Conservation (phyloP, 2,329 filamentous ascomycete species). For the Aspergillus tamarii region DNA sequence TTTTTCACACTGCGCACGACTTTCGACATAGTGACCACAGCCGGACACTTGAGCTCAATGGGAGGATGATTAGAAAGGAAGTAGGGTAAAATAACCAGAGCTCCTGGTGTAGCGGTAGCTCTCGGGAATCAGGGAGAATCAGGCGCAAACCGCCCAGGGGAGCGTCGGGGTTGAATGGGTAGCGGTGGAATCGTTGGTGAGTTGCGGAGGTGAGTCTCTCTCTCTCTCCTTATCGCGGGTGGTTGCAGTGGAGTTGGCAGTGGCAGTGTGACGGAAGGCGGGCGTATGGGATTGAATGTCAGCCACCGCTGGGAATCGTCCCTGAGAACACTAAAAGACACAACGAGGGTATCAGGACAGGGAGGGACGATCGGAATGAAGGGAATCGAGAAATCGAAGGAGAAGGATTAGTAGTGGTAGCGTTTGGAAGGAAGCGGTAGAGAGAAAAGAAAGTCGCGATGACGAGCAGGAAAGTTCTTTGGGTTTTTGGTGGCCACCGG, state of each 20-base stretch:
- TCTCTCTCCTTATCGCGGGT: conserved; percentile 16
- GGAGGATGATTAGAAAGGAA: conserved; percentile 3
- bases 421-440: not conserved
- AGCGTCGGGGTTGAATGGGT: not conserved
- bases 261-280: conserved; percentile 12
- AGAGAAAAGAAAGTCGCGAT: not conserved
- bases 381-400: conserved; percentile 13
- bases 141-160: not conserved
- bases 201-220: conserved; percentile 1
- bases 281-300: conserved; percentile 16
- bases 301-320: conserved; percentile 22
- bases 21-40: conserved; percentile 73
- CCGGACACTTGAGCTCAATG: conserved; percentile 7
- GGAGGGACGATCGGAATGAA: conserved; percentile 15
- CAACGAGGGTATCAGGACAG: conserved; percentile 4
- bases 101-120: not conserved
- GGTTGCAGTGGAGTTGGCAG: conserved; percentile 7
- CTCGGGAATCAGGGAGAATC: conserved; percentile 1
- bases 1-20: conserved; percentile 98
- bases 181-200: not conserved
- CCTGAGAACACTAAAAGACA: not conserved
- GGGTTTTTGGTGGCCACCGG: conserved; percentile 1
- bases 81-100: not conserved
- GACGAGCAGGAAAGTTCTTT: not conserved
- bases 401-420: not conserved